Conservation (phyloP, 352 stramenopile species). For the Globisporangium orthogonon region DNA sequence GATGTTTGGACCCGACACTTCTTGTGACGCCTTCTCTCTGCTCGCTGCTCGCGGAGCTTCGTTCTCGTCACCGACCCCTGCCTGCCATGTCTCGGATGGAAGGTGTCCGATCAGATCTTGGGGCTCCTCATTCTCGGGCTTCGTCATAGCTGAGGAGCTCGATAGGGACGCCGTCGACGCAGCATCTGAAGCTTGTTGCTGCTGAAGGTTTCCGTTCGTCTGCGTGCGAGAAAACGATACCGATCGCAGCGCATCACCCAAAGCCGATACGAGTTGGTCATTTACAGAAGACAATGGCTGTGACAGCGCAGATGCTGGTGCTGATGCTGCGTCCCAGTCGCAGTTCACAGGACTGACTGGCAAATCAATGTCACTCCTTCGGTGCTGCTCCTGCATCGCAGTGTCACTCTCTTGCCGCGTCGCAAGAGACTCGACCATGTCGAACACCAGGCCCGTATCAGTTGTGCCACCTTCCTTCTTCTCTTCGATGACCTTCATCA, state of each 20-base stretch:
- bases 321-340: slow-evolving; percentile 1
- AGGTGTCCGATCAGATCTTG: too few species aligned
- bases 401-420: background rate
- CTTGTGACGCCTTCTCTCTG: too few species aligned
- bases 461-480: background rate
- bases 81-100: too few species aligned
- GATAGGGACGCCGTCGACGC: too few species aligned
- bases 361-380: too few species aligned
- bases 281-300: background rate
- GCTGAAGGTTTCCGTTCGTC: background rate
- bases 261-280: background rate
- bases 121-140: too few species aligned
- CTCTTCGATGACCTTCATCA: background rate
- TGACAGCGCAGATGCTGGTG: background rate
- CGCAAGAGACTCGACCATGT: background rate
- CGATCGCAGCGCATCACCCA: background rate
- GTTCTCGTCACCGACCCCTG: too few species aligned
- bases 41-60: too few species aligned
- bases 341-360: background rate
- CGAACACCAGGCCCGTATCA: background rate
- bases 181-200: background rate
- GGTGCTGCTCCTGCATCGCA: too few species aligned
- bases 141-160: too few species aligned
- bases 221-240: background rate
- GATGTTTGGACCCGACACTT: too few species aligned